Evolutionary conservation across 805 yeast genomes (phyloP).

Genomic region (Starmerella floris): DNA sequence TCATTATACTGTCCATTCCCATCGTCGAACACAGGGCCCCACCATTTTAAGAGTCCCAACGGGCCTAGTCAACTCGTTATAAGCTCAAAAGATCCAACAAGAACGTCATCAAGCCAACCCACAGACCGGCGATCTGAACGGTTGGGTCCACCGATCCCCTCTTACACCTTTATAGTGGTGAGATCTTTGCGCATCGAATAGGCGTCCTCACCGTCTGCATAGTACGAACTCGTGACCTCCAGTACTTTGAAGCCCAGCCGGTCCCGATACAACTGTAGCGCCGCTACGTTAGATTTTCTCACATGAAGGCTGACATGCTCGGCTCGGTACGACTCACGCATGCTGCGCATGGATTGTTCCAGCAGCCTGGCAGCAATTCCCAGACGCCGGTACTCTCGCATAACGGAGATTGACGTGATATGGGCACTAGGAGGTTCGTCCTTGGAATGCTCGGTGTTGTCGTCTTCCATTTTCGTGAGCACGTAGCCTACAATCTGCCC

Average conservation of each 20-base stretch:
- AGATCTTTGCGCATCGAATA: constrained; percentile 68
- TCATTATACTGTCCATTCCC: too few species aligned
- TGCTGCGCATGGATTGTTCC: constrained; percentile 62
- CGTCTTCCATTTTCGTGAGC: constrained; percentile 92
- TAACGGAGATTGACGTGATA: constrained; percentile 82
- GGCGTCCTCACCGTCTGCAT: constrained; percentile 96
- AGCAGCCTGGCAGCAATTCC: constrained; percentile 84
- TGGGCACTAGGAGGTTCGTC: constrained; percentile 59
- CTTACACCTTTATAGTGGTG: not conserved
- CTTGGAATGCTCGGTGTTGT: constrained; percentile 26
- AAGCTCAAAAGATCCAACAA: too few species aligned
- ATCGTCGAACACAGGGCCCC: too few species aligned
- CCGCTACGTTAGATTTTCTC: constrained; percentile 85
- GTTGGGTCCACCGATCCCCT: too few species aligned
- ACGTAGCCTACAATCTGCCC: constrained; percentile 90
- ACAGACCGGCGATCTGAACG: too few species aligned
- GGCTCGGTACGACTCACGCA: constrained; percentile 71
- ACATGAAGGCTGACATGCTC: constrained; percentile 83
- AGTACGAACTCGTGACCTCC: constrained; percentile 73
- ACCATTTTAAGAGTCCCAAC: too few species aligned
- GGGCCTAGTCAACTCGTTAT: too few species aligned
- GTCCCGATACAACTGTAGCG: constrained; percentile 78
- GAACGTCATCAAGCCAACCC: too few species aligned
- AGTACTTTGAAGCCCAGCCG: constrained; percentile 72
- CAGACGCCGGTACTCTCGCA: constrained; percentile 90